A percentile compares a stretch with the other conserved stretches of the same genome.
These are phyloP conservation scores for Solanum lycopersicoides DNA, from an alignment of 257 asterid species.

Conservation along the genomic window DNA sequence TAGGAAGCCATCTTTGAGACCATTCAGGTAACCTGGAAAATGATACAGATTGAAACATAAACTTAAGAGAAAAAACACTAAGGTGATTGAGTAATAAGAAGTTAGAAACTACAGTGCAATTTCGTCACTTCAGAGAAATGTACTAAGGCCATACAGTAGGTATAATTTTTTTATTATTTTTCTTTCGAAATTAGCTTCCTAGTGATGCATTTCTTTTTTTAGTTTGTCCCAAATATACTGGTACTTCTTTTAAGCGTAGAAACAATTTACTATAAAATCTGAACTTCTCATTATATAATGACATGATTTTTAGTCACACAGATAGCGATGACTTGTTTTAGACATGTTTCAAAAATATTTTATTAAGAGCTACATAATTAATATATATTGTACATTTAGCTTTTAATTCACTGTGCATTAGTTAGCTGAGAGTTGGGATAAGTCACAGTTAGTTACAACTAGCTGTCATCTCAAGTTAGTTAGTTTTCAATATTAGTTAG, in stretches of 20 bases:
- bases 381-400: neutral
- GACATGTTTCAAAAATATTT: neutral
- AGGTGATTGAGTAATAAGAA: neutral
- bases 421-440: neutral
- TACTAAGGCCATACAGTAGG: neutral
- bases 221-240: neutral
- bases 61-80: neutral
- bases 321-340: neutral
- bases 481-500: neutral
- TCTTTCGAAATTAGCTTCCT: neutral
- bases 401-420: neutral
- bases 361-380: neutral
- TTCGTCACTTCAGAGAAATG: neutral
- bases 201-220: neutral
- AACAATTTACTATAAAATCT: neutral
- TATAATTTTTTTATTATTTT: neutral
- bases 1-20: constrained; percentile 64
- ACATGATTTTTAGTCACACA: neutral
- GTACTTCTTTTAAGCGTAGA: neutral
- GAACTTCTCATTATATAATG: neutral
- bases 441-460: neutral
- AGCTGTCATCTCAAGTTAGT: neutral
- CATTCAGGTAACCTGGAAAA: constrained; percentile 80
- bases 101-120: neutral
- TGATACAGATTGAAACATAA: neutral